Evolutionary conservation across 345 rosid genomes (phyloP), one percentile per base, ranked within the genome.

Genomic region (Trapa bicornis): DNA sequence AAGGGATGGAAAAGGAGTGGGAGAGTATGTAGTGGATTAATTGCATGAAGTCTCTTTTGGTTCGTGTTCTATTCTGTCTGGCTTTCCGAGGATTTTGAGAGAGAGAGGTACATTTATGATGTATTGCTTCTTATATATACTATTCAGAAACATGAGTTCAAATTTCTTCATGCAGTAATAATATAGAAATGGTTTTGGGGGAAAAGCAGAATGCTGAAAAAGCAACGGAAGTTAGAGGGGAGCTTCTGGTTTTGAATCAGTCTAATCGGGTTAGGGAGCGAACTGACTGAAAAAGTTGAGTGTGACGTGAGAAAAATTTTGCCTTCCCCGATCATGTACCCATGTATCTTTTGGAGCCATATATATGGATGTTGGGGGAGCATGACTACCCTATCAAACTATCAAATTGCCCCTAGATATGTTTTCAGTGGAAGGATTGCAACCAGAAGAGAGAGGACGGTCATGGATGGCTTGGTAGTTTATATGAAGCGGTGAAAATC

Each of bases 221-320:
- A 43, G 53, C 47, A 12, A 33, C 0, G 36, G 64, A 43, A 37
- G 66, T 56, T 32, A 38, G 48, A 69, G 54, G 43, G 16, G 7
- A 67, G 63, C 70, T 53, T 53, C 32, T 32, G 52, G 67, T 48
- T 65, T 61, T 69, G 72, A 61, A 69, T 69, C 16, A 60, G 72
- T 61, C 72, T 61, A 69, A 61, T 47, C 61, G 58, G 58, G 66
- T 61, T 47, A 48, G 22, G 65, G 58, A 16, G 58, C 53, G 14
- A 16, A 35, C 45, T 16, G 66, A 47, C 3, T 32, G 39, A 43
- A 60, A 60, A 65, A 43, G 52, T n/a, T 65, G 67, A 65, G 53
- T 65, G 67, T 65, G 67, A 65, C 67, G 43, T 65, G 43, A 65
- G 67, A 42, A 65, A 65, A 38, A 22, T 32, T 17, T 14, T 3